Evolutionary conservation across 805 yeast species (phyloP).

Genomic region (Komagataella ulmi): DNA sequence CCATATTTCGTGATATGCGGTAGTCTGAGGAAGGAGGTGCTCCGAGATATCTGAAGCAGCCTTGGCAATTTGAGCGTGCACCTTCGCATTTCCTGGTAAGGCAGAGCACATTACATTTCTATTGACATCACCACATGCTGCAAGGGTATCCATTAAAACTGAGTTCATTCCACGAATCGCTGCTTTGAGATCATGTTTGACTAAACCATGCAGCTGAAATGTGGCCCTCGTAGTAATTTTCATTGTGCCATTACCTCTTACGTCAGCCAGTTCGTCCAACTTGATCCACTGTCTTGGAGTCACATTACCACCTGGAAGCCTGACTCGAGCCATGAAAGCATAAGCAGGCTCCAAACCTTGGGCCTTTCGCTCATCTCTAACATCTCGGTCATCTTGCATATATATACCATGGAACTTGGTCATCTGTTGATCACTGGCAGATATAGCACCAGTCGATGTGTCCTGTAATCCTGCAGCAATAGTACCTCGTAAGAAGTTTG

Average conservation of each 20-base stretch:
- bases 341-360: constrained; percentile 93
- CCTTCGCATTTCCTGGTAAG: constrained; percentile 71
- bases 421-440: constrained; percentile 83
- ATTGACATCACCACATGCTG: constrained; percentile 97
- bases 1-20: constrained; percentile 97
- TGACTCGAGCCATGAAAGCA: constrained; percentile 92
- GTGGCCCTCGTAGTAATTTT: constrained; percentile 96
- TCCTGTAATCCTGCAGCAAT: constrained; percentile 79
- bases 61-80: constrained; percentile 63
- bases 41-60: constrained; percentile 61
- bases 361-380: constrained; percentile 83
- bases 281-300: constrained; percentile 82
- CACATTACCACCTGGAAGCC: constrained; percentile 89
- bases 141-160: constrained; percentile 83
- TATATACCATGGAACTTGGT: constrained; percentile 97
- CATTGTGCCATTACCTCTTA: constrained; percentile 83
- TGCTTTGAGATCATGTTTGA: constrained; percentile 79
- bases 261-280: constrained; percentile 69
- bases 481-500: constrained; percentile 85
- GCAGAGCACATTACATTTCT: constrained; percentile 92
- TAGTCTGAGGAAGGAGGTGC: constrained; percentile 76
- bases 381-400: constrained; percentile 97
- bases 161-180: constrained; percentile 90
- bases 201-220: constrained; percentile 89
- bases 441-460: constrained; percentile 78